Evolutionary conservation across 352 stramenopile species (phyloP).

Genomic region (Phytophthora europaea): DNA sequence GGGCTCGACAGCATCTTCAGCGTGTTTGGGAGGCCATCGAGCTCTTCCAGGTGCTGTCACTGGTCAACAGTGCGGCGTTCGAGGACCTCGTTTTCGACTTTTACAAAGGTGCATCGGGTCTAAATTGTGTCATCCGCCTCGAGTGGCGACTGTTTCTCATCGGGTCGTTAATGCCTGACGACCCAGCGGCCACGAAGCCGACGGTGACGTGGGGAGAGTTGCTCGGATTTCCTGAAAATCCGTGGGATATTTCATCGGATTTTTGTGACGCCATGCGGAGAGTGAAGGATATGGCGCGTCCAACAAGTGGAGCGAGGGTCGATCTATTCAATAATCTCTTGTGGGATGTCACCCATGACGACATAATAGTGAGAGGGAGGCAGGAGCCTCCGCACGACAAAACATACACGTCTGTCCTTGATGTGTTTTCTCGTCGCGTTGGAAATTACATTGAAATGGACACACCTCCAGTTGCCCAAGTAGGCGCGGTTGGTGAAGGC

Average conservation of each 20-base stretch:
- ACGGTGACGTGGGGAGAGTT: no score
- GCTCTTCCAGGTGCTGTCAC: neutral
- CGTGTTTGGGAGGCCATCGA: neutral
- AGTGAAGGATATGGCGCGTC: no score
- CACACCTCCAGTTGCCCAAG: neutral
- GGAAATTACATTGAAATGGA: neutral
- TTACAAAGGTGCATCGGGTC: neutral
- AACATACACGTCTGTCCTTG: neutral
- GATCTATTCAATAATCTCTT: no score
- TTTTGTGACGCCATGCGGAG: no score
- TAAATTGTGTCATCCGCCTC: neutral
- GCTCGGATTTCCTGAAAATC: no score
- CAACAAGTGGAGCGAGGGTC: no score
- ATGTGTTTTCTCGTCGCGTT: neutral
- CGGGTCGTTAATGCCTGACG: no score
- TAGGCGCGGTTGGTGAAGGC: neutral
- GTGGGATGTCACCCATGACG: no score
- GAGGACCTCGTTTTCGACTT: neutral
- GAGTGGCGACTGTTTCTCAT: neutral
- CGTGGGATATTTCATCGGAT: no score
- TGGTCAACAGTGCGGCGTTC: neutral
- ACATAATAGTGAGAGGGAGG: no score
- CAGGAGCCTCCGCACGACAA: no score
- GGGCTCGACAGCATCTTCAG: neutral
- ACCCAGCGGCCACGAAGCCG: no score